Evolutionary conservation across 768 basidiomycete species (phyloP).

Genomic region (Porphyrellus cyaneotinctus): DNA sequence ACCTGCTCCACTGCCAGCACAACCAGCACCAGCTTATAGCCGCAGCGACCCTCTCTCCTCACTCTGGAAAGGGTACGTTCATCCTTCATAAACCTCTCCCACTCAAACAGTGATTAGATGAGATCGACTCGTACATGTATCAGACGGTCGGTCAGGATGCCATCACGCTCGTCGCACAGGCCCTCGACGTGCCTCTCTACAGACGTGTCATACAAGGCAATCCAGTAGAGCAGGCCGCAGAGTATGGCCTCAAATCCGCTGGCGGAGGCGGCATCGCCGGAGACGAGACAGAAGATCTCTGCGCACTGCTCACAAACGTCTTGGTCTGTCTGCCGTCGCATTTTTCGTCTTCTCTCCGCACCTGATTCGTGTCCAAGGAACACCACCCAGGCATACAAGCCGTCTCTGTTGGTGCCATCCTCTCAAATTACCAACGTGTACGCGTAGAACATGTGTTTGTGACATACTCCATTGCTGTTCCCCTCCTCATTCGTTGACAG

Average conservation of each 20-base stretch:
- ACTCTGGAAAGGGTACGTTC: constrained; percentile 70
- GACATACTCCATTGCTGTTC: background rate
- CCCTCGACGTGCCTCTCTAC: constrained; percentile 84
- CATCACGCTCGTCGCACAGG: constrained; percentile 78
- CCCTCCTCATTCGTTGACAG: constrained; percentile 35
- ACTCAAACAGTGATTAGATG: constrained; percentile 55
- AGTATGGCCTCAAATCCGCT: constrained; percentile 75
- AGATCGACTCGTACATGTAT: constrained; percentile 97
- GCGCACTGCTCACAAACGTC: constrained; percentile 63
- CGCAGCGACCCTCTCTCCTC: constrained; percentile 84
- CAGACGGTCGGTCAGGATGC: constrained; percentile 99
- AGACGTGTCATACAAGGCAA: constrained; percentile 75
- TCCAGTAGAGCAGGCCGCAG: constrained; percentile 74
- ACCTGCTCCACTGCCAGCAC: constrained; percentile 79
- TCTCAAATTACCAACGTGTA: constrained; percentile 95
- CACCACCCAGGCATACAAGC: constrained; percentile 79
- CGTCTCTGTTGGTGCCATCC: constrained; percentile 92
- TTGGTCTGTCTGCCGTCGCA: constrained; percentile 52
- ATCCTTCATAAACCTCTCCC: background rate
- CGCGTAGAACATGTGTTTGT: constrained; percentile 96
- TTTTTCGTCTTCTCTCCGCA: background rate
- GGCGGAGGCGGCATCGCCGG: constrained; percentile 54
- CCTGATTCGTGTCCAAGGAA: constrained; percentile 38
- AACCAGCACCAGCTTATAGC: constrained; percentile 88
- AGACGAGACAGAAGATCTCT: constrained; percentile 96